Percentiles rank a stretch among this genome's conserved stretches.
phyloP scores from a whole-genome alignment of 257 asterid species.

The Gynochthodes officinalis region DNA sequence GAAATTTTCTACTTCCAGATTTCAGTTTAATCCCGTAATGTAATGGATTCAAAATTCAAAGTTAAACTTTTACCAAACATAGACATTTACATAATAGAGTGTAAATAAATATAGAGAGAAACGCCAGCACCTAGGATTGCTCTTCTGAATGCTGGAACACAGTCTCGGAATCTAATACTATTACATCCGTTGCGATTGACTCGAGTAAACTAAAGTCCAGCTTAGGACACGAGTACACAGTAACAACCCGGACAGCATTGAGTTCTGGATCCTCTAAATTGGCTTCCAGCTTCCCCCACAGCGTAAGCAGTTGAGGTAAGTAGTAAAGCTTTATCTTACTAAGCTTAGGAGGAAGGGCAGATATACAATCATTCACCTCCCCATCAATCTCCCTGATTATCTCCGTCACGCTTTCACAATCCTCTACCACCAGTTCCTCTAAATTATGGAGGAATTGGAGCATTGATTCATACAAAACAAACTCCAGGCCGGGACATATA shows the following conservation, averaged over 20 bases:
- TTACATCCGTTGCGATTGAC: not conserved
- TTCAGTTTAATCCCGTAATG: too few species aligned
- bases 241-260: not conserved
- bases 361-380: not conserved
- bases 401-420: slow-evolving; percentile 16
- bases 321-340: not conserved
- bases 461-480: slow-evolving; percentile 17
- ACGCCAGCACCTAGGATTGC: too few species aligned
- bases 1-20: too few species aligned
- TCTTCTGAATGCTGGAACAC: not conserved
- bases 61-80: too few species aligned
- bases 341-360: not conserved
- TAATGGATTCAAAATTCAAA: too few species aligned
- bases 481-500: slow-evolving; percentile 14
- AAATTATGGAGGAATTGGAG: slow-evolving; percentile 12
- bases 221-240: not conserved
- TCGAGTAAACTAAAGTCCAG: not conserved
- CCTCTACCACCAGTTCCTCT: slow-evolving; percentile 22
- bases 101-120: too few species aligned
- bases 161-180: not conserved
- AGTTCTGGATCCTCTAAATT: not conserved
- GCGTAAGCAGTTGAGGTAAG: slow-evolving; percentile 6
- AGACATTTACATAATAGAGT: too few species aligned
- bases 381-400: slow-evolving; percentile 1
- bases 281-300: not conserved